Percentiles rank a stretch among this genome's conserved stretches.
phyloP scores from a whole-genome alignment of 345 rosid genomes.

The Acer saccharum region DNA sequence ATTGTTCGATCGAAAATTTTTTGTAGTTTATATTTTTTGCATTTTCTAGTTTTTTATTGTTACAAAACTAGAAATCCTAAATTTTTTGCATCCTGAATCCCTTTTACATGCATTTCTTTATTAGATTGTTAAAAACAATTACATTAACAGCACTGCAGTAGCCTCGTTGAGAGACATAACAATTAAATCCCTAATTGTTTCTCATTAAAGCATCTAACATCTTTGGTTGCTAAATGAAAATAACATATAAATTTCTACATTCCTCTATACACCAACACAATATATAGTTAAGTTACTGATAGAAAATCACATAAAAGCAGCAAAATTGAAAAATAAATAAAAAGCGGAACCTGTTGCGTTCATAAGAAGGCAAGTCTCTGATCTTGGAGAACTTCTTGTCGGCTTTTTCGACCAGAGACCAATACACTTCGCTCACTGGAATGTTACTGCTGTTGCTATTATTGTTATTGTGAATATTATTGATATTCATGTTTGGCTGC shows the following conservation, averaged over 20 bases:
- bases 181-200: not conserved
- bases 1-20: not conserved
- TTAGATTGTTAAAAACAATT: not conserved
- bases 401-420: slow-evolving; percentile 95
- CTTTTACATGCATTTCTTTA: not conserved
- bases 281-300: too few species aligned
- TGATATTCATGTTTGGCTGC: slow-evolving; percentile 41
- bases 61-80: too few species aligned
- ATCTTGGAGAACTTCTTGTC: slow-evolving; percentile 97
- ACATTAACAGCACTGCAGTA: too few species aligned
- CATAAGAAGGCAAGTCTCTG: slow-evolving; percentile 95
- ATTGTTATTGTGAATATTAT: slow-evolving; percentile 11
- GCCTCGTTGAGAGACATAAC: not conserved
- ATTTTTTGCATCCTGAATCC: not conserved
- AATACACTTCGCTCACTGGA: slow-evolving; percentile 84
- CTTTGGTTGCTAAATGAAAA: not conserved
- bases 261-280: too few species aligned
- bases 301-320: too few species aligned
- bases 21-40: too few species aligned
- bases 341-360: slow-evolving; percentile 71
- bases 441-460: slow-evolving; percentile 25
- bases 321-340: too few species aligned
- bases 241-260: too few species aligned
- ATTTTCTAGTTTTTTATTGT: too few species aligned
- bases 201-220: not conserved